Base-by-base conservation (phyloP, 2,329 filamentous ascomycete genomes). In the Escovopsis sp. region DNA sequence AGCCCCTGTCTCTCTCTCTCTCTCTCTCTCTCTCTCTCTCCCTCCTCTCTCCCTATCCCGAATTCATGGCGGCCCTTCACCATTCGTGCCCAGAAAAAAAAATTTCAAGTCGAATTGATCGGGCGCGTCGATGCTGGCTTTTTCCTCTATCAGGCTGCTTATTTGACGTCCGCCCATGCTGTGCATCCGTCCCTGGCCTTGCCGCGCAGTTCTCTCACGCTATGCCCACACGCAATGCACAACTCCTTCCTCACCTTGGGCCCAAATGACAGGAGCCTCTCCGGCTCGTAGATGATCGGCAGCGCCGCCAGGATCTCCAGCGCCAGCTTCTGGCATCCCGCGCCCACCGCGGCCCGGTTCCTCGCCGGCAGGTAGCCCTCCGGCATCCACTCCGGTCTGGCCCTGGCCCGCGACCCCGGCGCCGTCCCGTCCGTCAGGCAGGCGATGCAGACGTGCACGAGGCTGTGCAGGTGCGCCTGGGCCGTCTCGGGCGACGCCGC, bases 141-240 rank as follows among this genome's bases (percentile, higher is more conserved):
- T 23, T 23, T 6, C 23, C 23, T 23, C 23, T 23, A 23, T 23
- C 28, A 32, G 28, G 28, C 28, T 9, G 8, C 28, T 11, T 44
- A 57, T 41, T 57, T 62, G 41, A 63, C 46, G 30, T 59, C 56
- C n/a, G 57, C 59, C 73, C 73, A 77, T 6, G 63, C 65, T 40
- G 59, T 60, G 42, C 70, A 64, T 4, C 72, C 70, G 45, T 56
- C 49, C 41, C 72, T 61, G 15, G 73, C 73, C 38, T 60, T 61
- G 43, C 61, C 66, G 38, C 74, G 63, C 37, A 76, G 62, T 46
- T 72, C 70, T 37, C 74, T 61, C 8, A 73, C 67, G 6, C 59
- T 55, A 48, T 77, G 72, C 2, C 73, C 73, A 40, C 72, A 73
- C 1, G 72, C 71, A 8, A 60, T 50, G 2, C 67, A 65, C 45